These are phyloP conservation scores for Jatropha multifida DNA, from an alignment of 441 rosid species.

Conservation along the genomic window DNA sequence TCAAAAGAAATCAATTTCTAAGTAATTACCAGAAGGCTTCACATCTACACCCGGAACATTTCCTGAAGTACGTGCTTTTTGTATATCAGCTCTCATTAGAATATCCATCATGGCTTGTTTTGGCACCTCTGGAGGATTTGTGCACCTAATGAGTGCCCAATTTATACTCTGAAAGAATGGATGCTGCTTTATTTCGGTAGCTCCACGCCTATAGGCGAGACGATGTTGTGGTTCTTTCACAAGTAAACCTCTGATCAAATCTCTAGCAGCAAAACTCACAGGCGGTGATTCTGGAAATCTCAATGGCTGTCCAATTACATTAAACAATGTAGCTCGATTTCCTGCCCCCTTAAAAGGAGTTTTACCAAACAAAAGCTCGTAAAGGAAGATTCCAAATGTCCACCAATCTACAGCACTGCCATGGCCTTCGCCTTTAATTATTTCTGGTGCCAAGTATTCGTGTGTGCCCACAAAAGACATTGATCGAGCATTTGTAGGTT, in stretches of 20 bases:
- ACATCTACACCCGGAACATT: slow-evolving; percentile 54
- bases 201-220: slow-evolving; percentile 83
- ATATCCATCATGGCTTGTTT: slow-evolving; percentile 43
- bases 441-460: slow-evolving; percentile 88
- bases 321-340: slow-evolving; percentile 73
- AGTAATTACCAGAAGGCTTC: slow-evolving; percentile 84
- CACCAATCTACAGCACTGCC: slow-evolving; percentile 96
- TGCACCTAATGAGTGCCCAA: slow-evolving; percentile 87
- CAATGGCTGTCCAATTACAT: slow-evolving; percentile 81
- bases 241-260: slow-evolving; percentile 79
- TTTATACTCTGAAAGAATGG: slow-evolving; percentile 81
- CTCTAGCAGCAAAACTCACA: slow-evolving; percentile 88
- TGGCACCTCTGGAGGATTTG: slow-evolving; percentile 84
- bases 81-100: slow-evolving; percentile 23
- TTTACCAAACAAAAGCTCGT: slow-evolving; percentile 75
- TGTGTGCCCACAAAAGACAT: slow-evolving; percentile 93
- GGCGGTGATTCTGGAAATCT: slow-evolving; percentile 72
- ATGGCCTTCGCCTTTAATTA: slow-evolving; percentile 86
- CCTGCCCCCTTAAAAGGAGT: slow-evolving; percentile 78
- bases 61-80: slow-evolving; percentile 28
- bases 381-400: slow-evolving; percentile 79
- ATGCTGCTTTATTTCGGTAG: slow-evolving; percentile 88
- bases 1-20: slow-evolving; percentile 88
- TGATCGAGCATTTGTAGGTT: slow-evolving; percentile 82
- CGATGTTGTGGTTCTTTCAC: slow-evolving; percentile 90